Base-by-base conservation (phyloP, 2,329 filamentous ascomycete genomes). In the Teratosphaeria gauchensis region DNA sequence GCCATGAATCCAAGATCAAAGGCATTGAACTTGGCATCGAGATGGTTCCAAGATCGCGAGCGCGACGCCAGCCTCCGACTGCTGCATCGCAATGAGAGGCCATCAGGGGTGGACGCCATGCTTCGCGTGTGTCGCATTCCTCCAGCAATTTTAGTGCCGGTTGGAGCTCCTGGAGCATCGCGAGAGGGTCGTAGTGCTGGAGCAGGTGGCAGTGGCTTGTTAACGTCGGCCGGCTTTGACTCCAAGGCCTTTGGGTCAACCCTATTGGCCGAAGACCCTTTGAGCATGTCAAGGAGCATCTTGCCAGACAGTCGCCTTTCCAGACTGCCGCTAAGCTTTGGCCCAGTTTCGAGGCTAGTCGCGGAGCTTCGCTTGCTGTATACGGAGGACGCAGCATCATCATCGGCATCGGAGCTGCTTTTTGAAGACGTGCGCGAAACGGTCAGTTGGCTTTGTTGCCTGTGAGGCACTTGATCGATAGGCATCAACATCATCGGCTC, bases 321-420 rank as follows among this genome's bases (percentile, higher is more conserved):
- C 58, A 51, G 31, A 24, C 30, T 53, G 55, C 52, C 56, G 12
- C 62, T 59, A 11, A 60, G n/a, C 16, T 56, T 56, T 2, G 60
- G 46, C 11, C 58, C 54, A 48, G 56, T 48, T 21, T 63, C 62
- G 56, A 69, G 51, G 51, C 64, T 65, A 6, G 64, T 68, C 46
- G 65, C 62, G 42, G 66, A 66, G 59, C 61, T 73, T 64, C 60
- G 66, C 59, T 66, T 75, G 63, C 75, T 78, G 62, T 74, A 72
- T 32, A 65, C 61, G 32, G 31, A 46, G 7, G 76, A 77, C 8
- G 69, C 72, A 19, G 69, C 66, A 57, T 75, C 72, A 32, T 63
- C 54, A 11, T 65, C 66, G 8, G 52, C 54, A 9, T 53, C 64
- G 12, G 72, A 71, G 57, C 71, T 71, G 32, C 72, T 75, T 1